phyloP scores from a whole-genome alignment of 495 filamentous ascomycete genomes.

The Aspergillus bertholletiae region DNA sequence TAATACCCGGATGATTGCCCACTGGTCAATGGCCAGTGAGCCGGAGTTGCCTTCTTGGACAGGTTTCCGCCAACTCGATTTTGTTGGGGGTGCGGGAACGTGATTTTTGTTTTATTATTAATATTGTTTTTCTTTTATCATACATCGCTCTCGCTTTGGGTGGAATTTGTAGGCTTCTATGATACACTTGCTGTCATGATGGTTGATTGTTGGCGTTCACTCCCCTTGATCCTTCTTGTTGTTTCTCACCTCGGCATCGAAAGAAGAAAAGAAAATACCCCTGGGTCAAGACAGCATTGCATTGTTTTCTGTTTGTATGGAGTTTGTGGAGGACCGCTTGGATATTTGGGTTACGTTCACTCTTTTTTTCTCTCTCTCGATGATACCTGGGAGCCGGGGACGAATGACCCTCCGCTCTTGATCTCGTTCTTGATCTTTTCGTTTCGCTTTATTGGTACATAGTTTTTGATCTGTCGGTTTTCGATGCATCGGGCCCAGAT shows the following conservation, averaged over 20 bases:
- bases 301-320: slow-evolving; percentile 5
- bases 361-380: slow-evolving; percentile 11
- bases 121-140: slow-evolving; percentile 3
- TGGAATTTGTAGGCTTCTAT: slow-evolving; percentile 1
- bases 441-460: neutral
- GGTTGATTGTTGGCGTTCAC: slow-evolving; percentile 5
- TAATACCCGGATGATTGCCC: slow-evolving; percentile 6
- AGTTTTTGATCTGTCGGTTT: neutral
- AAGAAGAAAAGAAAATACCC: slow-evolving; percentile 21
- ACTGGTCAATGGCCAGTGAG: slow-evolving; percentile 1
- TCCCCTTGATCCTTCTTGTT: neutral
- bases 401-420: slow-evolving; percentile 5
- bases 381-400: slow-evolving; percentile 12
- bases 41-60: slow-evolving; percentile 9
- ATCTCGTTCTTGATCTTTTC: slow-evolving; percentile 8
- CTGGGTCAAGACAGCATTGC: slow-evolving; percentile 11
- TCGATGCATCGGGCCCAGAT: neutral
- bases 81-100: slow-evolving; percentile 1
- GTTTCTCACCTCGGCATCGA: slow-evolving; percentile 15
- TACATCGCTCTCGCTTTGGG: slow-evolving; percentile 7
- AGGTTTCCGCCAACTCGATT: slow-evolving; percentile 4
- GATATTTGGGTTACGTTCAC: slow-evolving; percentile 1
- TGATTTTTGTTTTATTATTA: slow-evolving; percentile 15
- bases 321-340: slow-evolving; percentile 6
- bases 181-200: slow-evolving; percentile 6